phyloP scores from a whole-genome alignment of 2,329 filamentous ascomycete species.

The Pseudopyrenochaeta lycopersici region DNA sequence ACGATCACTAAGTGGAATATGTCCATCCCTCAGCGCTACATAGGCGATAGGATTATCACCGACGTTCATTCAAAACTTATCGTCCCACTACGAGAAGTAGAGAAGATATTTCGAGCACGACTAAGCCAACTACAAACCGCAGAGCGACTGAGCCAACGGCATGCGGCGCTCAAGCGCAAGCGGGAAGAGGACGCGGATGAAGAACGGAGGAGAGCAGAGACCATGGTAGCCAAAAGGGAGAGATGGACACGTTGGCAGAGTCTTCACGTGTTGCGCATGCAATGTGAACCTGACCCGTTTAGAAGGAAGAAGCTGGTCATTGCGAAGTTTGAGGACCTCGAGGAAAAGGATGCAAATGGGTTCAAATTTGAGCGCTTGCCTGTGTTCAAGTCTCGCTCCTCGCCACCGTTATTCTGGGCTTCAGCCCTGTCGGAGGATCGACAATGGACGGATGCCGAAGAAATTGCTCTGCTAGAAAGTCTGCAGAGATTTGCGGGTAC shows the following conservation, averaged over 20 bases:
- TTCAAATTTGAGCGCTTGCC: conserved; percentile 49
- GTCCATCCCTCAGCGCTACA: conserved; percentile 14
- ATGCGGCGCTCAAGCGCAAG: conserved; percentile 8
- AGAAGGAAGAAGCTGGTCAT: conserved; percentile 19
- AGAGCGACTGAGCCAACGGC: conserved; percentile 9
- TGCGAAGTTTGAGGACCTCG: conserved; percentile 18
- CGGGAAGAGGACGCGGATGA: conserved; percentile 11
- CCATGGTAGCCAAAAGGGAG: not conserved
- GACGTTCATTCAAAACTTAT: conserved; percentile 36
- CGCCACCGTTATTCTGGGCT: conserved; percentile 19
- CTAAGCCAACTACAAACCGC: conserved; percentile 13
- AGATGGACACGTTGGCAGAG: conserved; percentile 38
- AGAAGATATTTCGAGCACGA: conserved; percentile 5
- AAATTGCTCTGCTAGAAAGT: conserved; percentile 43
- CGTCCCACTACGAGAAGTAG: conserved; percentile 29
- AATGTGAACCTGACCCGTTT: conserved; percentile 29
- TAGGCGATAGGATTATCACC: conserved; percentile 31
- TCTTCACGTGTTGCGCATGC: conserved; percentile 37
- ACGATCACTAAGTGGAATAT: conserved; percentile 32
- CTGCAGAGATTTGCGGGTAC: conserved; percentile 36
- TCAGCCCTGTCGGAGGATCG: conserved; percentile 14
- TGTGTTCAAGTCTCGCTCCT: conserved; percentile 47
- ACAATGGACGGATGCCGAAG: conserved; percentile 45
- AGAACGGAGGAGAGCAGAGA: conserved; percentile 4
- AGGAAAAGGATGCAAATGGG: conserved; percentile 52